These are phyloP conservation scores for Parasarocladium wereldwijsianum DNA, from an alignment of 2,329 filamentous ascomycete species.

Conservation along the genomic window DNA sequence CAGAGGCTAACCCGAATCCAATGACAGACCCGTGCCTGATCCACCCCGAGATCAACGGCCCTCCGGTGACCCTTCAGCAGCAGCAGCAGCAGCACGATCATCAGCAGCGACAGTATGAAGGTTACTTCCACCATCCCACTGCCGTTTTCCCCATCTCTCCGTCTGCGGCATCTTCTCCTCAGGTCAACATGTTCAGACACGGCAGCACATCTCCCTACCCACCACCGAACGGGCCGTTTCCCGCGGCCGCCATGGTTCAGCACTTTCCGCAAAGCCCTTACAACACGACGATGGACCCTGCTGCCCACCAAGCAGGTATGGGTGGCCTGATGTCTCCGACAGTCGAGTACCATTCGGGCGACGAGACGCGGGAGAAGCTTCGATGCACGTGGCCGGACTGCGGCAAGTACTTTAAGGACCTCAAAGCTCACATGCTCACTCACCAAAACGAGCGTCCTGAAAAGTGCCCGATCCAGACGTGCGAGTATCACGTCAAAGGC, in stretches of 20 bases:
- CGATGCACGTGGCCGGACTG: conserved; percentile 75
- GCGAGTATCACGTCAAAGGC: conserved; percentile 83
- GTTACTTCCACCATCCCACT: conserved; percentile 29
- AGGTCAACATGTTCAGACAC: conserved; percentile 30
- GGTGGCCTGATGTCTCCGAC: conserved; percentile 52
- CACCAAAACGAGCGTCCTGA: conserved; percentile 83
- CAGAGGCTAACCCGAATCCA: conserved; percentile 20
- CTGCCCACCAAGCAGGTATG: conserved; percentile 50
- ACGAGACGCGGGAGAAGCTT: conserved; percentile 52
- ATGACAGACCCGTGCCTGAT: conserved; percentile 39
- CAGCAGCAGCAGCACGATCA: conserved; percentile 31
- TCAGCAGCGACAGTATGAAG: conserved; percentile 29
- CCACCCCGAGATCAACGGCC: conserved; percentile 36
- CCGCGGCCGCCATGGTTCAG: conserved; percentile 18
- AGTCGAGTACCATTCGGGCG: conserved; percentile 43
- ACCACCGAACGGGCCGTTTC: conserved; percentile 27
- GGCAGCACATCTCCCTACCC: conserved; percentile 51
- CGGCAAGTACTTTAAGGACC: conserved; percentile 74
- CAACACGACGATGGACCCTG: conserved; percentile 26
- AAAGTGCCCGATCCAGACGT: conserved; percentile 85
- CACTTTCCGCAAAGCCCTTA: conserved; percentile 41
- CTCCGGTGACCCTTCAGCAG: conserved; percentile 27
- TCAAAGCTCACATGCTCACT: conserved; percentile 89
- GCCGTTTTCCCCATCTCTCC: conserved; percentile 46
- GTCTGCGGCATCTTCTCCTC: conserved; percentile 41